Evolutionary conservation across 306 rosid species (phyloP), one percentile per base, ranked within the genome.

Genomic region (Dalbergia cultrata): DNA sequence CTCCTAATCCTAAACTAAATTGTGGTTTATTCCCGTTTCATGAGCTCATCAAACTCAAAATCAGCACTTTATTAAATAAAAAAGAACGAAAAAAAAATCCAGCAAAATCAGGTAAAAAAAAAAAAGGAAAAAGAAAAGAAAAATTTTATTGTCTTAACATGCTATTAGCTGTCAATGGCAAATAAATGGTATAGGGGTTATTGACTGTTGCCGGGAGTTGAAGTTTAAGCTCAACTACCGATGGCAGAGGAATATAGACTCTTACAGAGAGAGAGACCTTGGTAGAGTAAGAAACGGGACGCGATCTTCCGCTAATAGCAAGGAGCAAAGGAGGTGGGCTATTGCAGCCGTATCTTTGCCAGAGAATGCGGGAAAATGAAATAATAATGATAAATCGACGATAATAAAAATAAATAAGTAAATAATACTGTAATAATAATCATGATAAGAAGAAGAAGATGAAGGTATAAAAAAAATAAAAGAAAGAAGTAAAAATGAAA

Each of bases 261-360:
- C 14, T 14, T 22, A 56, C 6, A 43, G 49, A 72, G 33, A 52
- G 11, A 43, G 56, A 66, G 14, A 61, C 69, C 77, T 64, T 53
- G 19, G 57, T 9, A 57, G 26, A 22, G 59, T 1, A 44, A 37
- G 54, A 21, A 53, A 43, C 3, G 49, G 49, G 9, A 43, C 8
- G 8, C 47, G 81, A 66, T 67, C 67, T 54, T 67, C 81, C 16
- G 45, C 47, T 43, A 7, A 43, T 10, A 43, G 49, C 49, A 43
- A 43, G 49, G 12, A 43, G 41, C 7, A 5, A 37, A 37, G 41
- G 7, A 37, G 41, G 9, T 43, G 49, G 49, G 49, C 9, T 43
- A 43, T 43, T 43, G 49, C 49, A 43, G 49, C 49, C 2, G 11
- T 7, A 43, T 43, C 49, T 43, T 10, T 3, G 49, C 49, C 49